These are phyloP conservation scores for Megacollybia marginata DNA, from an alignment of 768 basidiomycete genomes.

Conservation along the genomic window DNA sequence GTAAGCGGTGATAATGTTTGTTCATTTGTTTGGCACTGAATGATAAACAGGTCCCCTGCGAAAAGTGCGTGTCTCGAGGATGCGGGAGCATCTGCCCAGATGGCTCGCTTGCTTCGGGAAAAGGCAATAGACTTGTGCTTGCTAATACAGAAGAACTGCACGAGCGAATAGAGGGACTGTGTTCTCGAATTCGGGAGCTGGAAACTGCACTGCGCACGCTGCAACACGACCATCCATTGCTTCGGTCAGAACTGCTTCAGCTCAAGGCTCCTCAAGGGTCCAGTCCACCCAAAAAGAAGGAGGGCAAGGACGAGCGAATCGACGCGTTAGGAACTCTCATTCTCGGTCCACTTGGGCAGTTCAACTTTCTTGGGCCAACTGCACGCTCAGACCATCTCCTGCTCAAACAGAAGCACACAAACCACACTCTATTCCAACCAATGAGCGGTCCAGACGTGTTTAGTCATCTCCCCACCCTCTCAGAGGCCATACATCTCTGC, in stretches of 20 bases:
- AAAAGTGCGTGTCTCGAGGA: conserved; percentile 69
- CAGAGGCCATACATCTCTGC: conserved; percentile 53
- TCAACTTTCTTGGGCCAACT: conserved; percentile 54
- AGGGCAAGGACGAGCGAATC: too few species aligned
- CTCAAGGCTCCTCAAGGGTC: conserved; percentile 15
- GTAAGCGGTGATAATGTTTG: conserved; percentile 27
- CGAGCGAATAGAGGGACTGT: conserved; percentile 49
- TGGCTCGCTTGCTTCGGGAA: conserved; percentile 22
- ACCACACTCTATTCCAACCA: too few species aligned
- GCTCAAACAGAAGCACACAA: conserved; percentile 27
- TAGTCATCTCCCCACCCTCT: conserved; percentile 42
- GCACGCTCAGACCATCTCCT: conserved; percentile 65
- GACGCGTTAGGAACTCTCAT: conserved; percentile 49
- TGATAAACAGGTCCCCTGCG: conserved; percentile 57
- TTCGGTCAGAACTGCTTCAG: conserved; percentile 25
- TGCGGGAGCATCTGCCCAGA: conserved; percentile 75
- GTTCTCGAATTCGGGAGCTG: conserved; percentile 49
- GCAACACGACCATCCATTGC: conserved; percentile 44
- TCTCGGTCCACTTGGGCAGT: conserved; percentile 46
- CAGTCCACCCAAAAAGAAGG: not conserved
- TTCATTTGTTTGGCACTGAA: conserved; percentile 1
- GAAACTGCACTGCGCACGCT: conserved; percentile 49
- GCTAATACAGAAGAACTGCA: conserved; percentile 69
- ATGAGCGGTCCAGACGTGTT: conserved; percentile 31
- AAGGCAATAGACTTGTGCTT: conserved; percentile 39